phyloP scores from a whole-genome alignment of 352 stramenopile genomes.

The Globisporangium parvum region DNA sequence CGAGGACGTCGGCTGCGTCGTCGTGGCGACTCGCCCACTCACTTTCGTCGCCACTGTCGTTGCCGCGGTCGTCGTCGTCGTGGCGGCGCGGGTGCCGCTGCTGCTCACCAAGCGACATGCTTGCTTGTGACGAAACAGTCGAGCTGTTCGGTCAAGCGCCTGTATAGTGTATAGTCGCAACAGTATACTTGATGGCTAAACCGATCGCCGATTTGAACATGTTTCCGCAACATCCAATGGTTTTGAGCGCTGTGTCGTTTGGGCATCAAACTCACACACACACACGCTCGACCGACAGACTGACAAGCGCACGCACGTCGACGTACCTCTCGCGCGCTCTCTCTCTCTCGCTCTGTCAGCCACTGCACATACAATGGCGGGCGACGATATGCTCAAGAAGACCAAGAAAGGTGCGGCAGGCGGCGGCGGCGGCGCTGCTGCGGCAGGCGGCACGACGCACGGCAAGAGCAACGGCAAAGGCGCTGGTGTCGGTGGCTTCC shows the following conservation, averaged over 20 bases:
- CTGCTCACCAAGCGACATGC: slow-evolving; percentile 34
- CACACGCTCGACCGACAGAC: no score
- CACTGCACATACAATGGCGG: slow-evolving; percentile 27
- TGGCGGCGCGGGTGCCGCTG: not conserved
- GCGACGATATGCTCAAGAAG: slow-evolving; percentile 60
- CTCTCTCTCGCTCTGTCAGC: not conserved
- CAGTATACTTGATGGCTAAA: no score
- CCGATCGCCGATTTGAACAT: no score
- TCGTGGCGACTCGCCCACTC: slow-evolving; percentile 41
- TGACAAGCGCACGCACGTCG: no score
- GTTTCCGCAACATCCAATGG: no score
- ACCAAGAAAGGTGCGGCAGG: slow-evolving; percentile 29
- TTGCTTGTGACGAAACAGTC: no score
- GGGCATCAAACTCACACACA: no score
- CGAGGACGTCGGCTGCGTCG: slow-evolving; percentile 3
- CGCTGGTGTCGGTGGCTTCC: slow-evolving; percentile 72
- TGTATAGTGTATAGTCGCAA: no score
- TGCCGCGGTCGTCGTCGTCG: slow-evolving; percentile 3
- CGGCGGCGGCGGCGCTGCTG: slow-evolving; percentile 10
- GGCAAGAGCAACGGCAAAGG: slow-evolving; percentile 80
- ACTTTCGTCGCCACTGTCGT: slow-evolving; percentile 27
- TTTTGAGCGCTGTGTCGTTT: no score
- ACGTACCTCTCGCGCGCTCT: slow-evolving; percentile 1
- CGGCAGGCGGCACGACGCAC: slow-evolving; percentile 36
- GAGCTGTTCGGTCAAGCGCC: no score